Base-by-base conservation (phyloP, 2,329 filamentous ascomycete genomes). In the Rhinocladiella mackenziei region DNA sequence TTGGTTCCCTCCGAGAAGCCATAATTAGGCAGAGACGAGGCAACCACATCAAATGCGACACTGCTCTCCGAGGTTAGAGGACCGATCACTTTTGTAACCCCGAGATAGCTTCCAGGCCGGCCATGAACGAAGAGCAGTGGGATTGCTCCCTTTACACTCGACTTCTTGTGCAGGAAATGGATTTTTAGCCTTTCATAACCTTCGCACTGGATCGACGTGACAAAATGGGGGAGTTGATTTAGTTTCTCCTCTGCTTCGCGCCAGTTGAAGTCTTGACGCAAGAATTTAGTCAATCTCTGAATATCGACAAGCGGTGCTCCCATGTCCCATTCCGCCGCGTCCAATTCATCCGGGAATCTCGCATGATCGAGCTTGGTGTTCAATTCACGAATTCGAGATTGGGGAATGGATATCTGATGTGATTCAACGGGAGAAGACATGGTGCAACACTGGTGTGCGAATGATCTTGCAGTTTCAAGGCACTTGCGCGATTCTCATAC, bases 191-290 rank as follows among this genome's bases (percentile, higher is more conserved):
- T 17, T 3, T 48, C 52, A 28, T 42, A 52, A 31, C 43, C 48
- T 3, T 49, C 36, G 20, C 39, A 41, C 8, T 36, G 19, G 45
- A 56, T 51, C 2, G 56, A 58, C 0, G 74, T 75, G 1, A 65
- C 71, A 62, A 73, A 84, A 37, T 86, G 80, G 0, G 78, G 75
- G 5, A 83, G 61, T 22, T 71, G 46, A 57, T 86, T 86, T 7
- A 86, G 60, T 35, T 70, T 67, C 4, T 67, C 62, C 60, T 86
- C 81, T 14, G 73, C 71, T 25, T 67, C 65, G 22, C 78, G 71
- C 81, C 81, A 86, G 60, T 84, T 74, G 57, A 74, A 80, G 0
- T 58, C 57, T 3, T 73, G 64, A 25, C 70, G 66, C 81, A 81
- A 86, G 53, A 76, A 68, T 4, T 67, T 62, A 1, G 73, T 67